These are phyloP conservation scores for Cyclanthera cordifolia DNA, from an alignment of 306 rosid species.

Conservation along the genomic window DNA sequence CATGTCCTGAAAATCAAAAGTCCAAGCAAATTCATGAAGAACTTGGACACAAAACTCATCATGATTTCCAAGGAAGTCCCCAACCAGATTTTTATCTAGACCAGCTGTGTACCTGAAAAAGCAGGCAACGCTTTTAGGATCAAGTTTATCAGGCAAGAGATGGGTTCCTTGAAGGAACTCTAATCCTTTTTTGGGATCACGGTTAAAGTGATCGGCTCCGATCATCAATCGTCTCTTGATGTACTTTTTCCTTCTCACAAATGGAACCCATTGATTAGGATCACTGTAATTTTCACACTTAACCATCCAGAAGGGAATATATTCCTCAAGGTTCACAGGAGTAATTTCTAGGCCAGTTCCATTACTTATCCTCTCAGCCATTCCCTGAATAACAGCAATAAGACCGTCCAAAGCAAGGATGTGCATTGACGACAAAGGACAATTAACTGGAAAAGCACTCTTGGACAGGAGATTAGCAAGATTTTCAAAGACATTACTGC, in stretches of 20 bases:
- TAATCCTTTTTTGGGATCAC: conserved; percentile 96
- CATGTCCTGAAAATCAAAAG: conserved; percentile 98
- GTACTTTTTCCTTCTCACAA: conserved; percentile 77
- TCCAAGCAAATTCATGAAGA: conserved; percentile 96
- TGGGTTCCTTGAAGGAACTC: conserved; percentile 97
- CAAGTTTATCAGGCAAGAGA: conserved; percentile 96
- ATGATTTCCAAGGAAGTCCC: conserved; percentile 93
- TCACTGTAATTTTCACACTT: conserved; percentile 80
- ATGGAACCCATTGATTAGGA: conserved; percentile 84
- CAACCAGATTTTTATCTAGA: conserved; percentile 95
- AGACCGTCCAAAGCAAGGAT: conserved; percentile 94
- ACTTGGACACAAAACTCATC: conserved; percentile 97
- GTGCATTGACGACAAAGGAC: conserved; percentile 76
- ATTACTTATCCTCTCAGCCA: conserved; percentile 87
- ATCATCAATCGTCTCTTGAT: conserved; percentile 94
- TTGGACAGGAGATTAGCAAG: conserved; percentile 81
- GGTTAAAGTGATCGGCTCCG: conserved; percentile 98
- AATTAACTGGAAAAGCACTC: conserved; percentile 83
- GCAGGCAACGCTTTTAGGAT: conserved; percentile 98
- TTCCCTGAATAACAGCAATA: conserved; percentile 88
- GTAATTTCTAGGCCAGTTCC: conserved; percentile 52
- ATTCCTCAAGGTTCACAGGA: conserved; percentile 70
- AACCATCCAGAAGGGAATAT: conserved; percentile 94
- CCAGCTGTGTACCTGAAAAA: conserved; percentile 98
- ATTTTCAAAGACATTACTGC: conserved; percentile 90